Evolutionary conservation across 139 green algal species (phyloP).

Genomic region (Chlamydomonas sp.): DNA sequence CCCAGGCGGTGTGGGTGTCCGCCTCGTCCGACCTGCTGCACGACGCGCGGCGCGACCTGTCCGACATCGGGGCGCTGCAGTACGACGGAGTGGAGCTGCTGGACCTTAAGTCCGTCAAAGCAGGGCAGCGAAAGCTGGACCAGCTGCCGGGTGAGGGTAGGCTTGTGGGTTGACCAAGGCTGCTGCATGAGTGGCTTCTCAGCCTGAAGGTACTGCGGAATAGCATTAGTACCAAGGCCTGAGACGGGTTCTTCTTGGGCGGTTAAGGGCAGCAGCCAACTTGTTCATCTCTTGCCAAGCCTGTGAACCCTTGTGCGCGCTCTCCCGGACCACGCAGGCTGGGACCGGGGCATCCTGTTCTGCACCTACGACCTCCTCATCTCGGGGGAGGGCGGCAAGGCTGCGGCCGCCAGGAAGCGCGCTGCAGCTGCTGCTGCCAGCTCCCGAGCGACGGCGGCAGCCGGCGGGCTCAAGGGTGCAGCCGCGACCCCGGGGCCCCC

Average conservation of each 20-base stretch:
- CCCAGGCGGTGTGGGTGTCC: conserved; percentile 72
- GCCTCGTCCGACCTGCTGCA: conserved; percentile 55
- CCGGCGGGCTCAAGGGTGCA: background rate
- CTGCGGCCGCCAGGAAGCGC: background rate
- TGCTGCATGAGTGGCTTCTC: too few relatives aligned
- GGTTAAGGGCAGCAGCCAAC: background rate
- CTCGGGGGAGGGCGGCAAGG: background rate
- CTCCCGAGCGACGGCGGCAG: background rate
- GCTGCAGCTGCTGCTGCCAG: background rate
- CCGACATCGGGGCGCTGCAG: conserved; percentile 58
- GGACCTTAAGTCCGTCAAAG: conserved; percentile 41
- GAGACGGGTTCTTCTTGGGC: background rate
- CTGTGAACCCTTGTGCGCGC: background rate
- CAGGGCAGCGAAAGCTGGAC: background rate
- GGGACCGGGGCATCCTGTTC: conserved; percentile 65
- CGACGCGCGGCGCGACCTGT: conserved; percentile 64
- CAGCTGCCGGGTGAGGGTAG: conserved; percentile 8
- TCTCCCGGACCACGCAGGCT: conserved; percentile 11
- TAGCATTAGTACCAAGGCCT: background rate
- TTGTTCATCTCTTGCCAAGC: background rate
- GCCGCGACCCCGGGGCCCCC: background rate
- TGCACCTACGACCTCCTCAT: conserved; percentile 68
- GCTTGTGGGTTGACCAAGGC: too few relatives aligned
- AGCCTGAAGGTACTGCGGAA: too few relatives aligned
- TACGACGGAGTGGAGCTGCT: conserved; percentile 45